A percentile compares a stretch with the other conserved stretches of the same genome.
Conservation (phyloP, 495 filamentous ascomycete species). For the Apiosordaria backusii region DNA sequence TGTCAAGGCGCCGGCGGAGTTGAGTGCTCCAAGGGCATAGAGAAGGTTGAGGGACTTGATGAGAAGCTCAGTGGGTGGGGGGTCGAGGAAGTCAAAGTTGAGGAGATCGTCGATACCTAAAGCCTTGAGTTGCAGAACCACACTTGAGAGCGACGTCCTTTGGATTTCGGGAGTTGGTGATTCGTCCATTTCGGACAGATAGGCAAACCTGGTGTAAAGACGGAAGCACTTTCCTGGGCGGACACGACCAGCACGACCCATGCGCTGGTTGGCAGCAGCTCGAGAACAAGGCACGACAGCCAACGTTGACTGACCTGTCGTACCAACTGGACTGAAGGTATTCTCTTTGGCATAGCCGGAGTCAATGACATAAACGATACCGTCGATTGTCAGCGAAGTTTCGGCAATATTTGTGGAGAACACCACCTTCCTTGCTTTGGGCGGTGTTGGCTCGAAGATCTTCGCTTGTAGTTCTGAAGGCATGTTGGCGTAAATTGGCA, state of each 20-base stretch:
- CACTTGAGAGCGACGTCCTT: conserved; percentile 77
- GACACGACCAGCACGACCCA: conserved; percentile 87
- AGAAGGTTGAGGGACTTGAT: conserved; percentile 89
- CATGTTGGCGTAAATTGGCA: conserved; percentile 85
- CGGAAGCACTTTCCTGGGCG: conserved; percentile 94
- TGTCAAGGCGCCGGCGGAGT: conserved; percentile 84
- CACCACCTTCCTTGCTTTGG: conserved; percentile 77
- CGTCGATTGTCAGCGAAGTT: conserved; percentile 84
- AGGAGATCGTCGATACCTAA: conserved; percentile 92
- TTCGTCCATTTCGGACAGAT: conserved; percentile 91
- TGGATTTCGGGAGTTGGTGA: conserved; percentile 94
- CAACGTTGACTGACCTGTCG: conserved; percentile 86
- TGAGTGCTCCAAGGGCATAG: conserved; percentile 86
- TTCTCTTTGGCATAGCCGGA: conserved; percentile 95
- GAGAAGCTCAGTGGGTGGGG: conserved; percentile 84
- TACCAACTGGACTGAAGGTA: conserved; percentile 71
- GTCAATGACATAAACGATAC: conserved; percentile 89
- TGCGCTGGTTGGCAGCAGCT: conserved; percentile 91
- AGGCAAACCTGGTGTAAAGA: conserved; percentile 91
- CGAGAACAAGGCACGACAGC: conserved; percentile 90
- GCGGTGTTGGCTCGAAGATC: conserved; percentile 86
- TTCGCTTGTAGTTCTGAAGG: conserved; percentile 81
- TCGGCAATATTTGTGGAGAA: conserved; percentile 90
- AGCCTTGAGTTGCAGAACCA: conserved; percentile 83
- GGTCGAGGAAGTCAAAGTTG: conserved; percentile 95